Conservation (phyloP, 805 yeast species). For the Phaffomyces antillensis region DNA sequence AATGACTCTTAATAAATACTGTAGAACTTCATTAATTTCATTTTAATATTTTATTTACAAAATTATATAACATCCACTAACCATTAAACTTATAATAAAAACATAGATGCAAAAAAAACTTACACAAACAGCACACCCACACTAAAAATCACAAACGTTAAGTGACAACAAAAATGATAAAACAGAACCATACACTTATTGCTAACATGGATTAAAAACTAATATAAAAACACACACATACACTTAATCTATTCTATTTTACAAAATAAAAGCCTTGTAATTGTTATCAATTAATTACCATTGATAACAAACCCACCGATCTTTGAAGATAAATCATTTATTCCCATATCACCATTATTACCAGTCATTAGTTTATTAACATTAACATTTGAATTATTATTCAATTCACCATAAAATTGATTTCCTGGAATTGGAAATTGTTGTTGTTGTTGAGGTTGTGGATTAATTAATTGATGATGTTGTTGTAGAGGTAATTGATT, state of each 20-base stretch:
- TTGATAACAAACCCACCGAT: slow-evolving; percentile 17
- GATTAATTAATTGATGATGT: slow-evolving; percentile 5
- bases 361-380: slow-evolving; percentile 1
- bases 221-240: too few species aligned
- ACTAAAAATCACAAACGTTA: too few species aligned
- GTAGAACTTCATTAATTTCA: too few species aligned
- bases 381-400: not conserved
- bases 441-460: slow-evolving; percentile 7
- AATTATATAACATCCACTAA: too few species aligned
- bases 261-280: not conserved
- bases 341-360: slow-evolving; percentile 5
- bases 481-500: slow-evolving; percentile 2
- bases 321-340: slow-evolving; percentile 16
- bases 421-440: slow-evolving; percentile 3
- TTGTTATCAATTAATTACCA: slow-evolving; percentile 1
- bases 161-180: too few species aligned
- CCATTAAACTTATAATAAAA: too few species aligned
- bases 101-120: too few species aligned
- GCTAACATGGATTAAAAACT: too few species aligned
- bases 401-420: not conserved
- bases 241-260: not conserved
- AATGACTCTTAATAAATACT: too few species aligned
- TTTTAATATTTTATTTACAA: too few species aligned
- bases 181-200: too few species aligned
- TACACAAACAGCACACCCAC: too few species aligned